Evolutionary conservation across 108 stramenopile species (phyloP).

Genomic region (Epipyxis sp.): DNA sequence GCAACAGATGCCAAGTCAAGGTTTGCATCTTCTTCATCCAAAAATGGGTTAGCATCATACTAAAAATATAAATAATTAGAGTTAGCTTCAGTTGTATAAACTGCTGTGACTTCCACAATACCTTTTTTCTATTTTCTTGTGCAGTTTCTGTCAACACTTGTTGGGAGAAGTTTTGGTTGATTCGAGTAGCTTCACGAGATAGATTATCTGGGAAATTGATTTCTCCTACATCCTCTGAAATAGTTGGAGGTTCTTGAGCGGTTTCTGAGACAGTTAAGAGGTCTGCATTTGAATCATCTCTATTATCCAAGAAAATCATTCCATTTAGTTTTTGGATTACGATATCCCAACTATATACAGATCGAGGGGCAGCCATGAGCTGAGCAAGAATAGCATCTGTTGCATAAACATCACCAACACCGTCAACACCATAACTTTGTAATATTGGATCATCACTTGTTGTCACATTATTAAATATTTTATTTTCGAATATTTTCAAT

Average conservation of each 20-base stretch:
- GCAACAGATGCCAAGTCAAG: conserved; percentile 89
- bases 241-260: conserved; percentile 42
- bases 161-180: conserved; percentile 97
- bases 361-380: conserved; percentile 89
- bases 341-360: conserved; percentile 95
- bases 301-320: conserved; percentile 88
- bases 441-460: conserved; percentile 96
- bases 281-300: conserved; percentile 86
- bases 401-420: conserved; percentile 79
- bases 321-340: conserved; percentile 87
- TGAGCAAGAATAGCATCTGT: conserved; percentile 92
- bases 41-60: conserved; percentile 83
- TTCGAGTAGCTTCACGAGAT: conserved; percentile 86
- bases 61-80: conserved; percentile 5
- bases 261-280: conserved; percentile 63
- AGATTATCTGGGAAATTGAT: conserved; percentile 87
- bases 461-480: conserved; percentile 88
- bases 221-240: conserved; percentile 62
- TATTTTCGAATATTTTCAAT: conserved; percentile 72
- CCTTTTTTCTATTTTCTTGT: conserved; percentile 62
- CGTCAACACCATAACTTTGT: conserved; percentile 83
- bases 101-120: conserved; percentile 29
- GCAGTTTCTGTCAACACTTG: conserved; percentile 72
- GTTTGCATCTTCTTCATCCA: conserved; percentile 82
- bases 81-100: conserved; percentile 56